Conservation (phyloP, 1,284 basidiomycete genomes). For the Rhodotorula sp. region DNA sequence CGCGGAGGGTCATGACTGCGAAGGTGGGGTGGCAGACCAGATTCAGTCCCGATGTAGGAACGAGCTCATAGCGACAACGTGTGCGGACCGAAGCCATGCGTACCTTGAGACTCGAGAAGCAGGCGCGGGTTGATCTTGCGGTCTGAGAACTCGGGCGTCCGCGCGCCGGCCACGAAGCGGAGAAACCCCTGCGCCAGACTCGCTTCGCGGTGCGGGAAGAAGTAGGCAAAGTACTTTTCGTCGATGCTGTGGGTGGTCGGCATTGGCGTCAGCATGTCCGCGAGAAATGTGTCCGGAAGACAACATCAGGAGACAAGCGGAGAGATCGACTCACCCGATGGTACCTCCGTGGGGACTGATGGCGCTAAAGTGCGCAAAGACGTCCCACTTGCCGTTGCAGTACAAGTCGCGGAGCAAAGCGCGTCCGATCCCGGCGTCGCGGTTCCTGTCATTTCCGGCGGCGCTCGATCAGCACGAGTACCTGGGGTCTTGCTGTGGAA, state of each 20-base stretch:
- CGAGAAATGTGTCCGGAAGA: no score
- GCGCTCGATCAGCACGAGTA: neutral
- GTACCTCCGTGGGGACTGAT: conserved; percentile 82
- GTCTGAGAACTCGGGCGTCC: conserved; percentile 78
- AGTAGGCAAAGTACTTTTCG: conserved; percentile 81
- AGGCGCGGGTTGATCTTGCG: conserved; percentile 72
- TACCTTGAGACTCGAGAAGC: conserved; percentile 34
- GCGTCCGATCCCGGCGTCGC: conserved; percentile 78
- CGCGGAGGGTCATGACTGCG: conserved; percentile 26
- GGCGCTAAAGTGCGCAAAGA: conserved; percentile 75
- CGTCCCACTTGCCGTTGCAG: conserved; percentile 77
- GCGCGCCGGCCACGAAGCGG: conserved; percentile 77
- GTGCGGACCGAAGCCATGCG: neutral
- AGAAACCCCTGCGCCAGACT: conserved; percentile 74
- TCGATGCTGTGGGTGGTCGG: conserved; percentile 66
- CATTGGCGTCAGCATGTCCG: no score
- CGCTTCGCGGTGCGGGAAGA: conserved; percentile 73
- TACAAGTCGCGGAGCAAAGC: conserved; percentile 81
- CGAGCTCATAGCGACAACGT: neutral
- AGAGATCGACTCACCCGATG: conserved; percentile 68
- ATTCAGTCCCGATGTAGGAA: neutral
- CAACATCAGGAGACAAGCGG: no score
- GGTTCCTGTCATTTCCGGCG: conserved; percentile 43
- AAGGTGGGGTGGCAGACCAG: neutral
- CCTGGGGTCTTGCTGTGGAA: no score